Conservation (phyloP, 768 basidiomycete genomes). For the Suillus tomentosus region DNA sequence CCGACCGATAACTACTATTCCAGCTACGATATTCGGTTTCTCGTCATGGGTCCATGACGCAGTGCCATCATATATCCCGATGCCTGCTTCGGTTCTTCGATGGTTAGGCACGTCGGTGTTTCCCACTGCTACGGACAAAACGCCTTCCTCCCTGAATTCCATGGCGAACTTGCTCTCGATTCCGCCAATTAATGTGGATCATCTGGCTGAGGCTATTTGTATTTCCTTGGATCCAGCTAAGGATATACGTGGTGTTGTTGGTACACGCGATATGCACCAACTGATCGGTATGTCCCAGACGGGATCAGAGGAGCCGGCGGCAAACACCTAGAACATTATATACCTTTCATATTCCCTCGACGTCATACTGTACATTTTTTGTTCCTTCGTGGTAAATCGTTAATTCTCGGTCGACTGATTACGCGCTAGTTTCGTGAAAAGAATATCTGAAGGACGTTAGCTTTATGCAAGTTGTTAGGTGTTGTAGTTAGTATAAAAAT, state of each 20-base stretch:
- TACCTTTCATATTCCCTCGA: neutral
- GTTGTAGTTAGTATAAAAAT: neutral
- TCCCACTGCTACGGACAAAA: conserved; percentile 23
- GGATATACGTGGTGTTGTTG: conserved; percentile 64
- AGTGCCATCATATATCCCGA: conserved; percentile 56
- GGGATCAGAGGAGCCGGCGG: conserved; percentile 20
- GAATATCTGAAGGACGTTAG: neutral
- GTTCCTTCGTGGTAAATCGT: neutral
- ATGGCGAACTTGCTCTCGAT: conserved; percentile 80
- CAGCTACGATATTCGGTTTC: conserved; percentile 81
- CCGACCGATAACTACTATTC: conserved; percentile 84
- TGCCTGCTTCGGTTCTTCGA: conserved; percentile 66
- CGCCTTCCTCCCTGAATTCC: conserved; percentile 56
- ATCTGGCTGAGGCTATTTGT: conserved; percentile 85
- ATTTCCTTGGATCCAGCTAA: conserved; percentile 54
- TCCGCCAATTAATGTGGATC: conserved; percentile 94
- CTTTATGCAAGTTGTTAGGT: neutral
- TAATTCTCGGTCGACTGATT: neutral
- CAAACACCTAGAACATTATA: neutral
- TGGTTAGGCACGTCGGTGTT: conserved; percentile 41
- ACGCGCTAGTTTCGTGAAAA: neutral
- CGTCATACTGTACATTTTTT: neutral
- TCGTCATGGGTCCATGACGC: conserved; percentile 72
- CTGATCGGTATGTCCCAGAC: conserved; percentile 66
- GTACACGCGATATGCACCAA: conserved; percentile 71